Base-by-base conservation (phyloP, 768 basidiomycete genomes). In the Lentinus tigrinus region DNA sequence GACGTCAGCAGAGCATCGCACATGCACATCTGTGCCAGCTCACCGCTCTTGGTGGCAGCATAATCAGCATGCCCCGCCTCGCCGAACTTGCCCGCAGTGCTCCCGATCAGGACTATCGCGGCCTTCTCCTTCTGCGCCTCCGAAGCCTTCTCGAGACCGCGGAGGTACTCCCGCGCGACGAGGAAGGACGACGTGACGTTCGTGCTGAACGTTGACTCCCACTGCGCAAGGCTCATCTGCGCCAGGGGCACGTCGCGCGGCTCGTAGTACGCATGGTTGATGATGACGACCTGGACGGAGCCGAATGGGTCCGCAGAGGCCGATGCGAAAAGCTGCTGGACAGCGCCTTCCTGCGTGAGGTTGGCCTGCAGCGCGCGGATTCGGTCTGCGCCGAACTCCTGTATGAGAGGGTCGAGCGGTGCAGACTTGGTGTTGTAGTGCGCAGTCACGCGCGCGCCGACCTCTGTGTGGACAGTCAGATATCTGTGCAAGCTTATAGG, bases 101-200 rank as follows among this genome's bases (percentile, higher is more conserved):
- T 87, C 11, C 90, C 89, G 49, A 91, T 79, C 38, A 91, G 70
- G 2, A 90, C 74, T 28, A 92, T 79, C 14, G 79, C 74, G 0
- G 85, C 85, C 60, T 82, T 80, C 10, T 79, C 79, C 66, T 81
- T 85, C 16, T 73, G 69, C 0, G 68, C 64, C 1, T 24, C 74
- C 67, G 21, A 43, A 14, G 73, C 78, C 0, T 51, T 28, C 55
- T 72, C 73, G 28, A 91, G 68, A 4, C 74, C 73, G 9, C 71
- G 72, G 48, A 91, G 63, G 64, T 81, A 91, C 65, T 82, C 85
- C 9, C 85, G 74, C n/a, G 80, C 75, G 14, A 88, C 82, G 49
- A 91, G 71, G 72, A 91, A 91, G 7, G 84, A 74, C 0, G 81
- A 83, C 1, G 86, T 89, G 21, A 90, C 72, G 68, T 91, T 91